Evolutionary conservation across 2,329 filamentous ascomycete genomes (phyloP).

Genomic region (Teratosphaeria pseudoeucalypti): DNA sequence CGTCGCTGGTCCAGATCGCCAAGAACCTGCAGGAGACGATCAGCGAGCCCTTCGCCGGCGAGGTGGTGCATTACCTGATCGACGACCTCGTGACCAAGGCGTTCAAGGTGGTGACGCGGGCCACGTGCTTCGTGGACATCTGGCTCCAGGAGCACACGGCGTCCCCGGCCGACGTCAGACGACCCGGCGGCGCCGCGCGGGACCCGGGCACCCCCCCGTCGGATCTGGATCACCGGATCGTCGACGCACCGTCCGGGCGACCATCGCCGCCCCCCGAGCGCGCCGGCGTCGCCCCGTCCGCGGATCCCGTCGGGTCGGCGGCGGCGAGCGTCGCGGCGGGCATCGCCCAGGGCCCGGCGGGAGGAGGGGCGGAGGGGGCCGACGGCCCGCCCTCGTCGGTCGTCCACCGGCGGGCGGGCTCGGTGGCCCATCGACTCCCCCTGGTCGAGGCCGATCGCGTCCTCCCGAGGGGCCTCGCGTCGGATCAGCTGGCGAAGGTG

Average conservation of each 20-base stretch:
- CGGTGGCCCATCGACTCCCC: conserved; percentile 22
- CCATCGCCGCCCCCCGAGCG: not conserved
- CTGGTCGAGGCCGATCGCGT: conserved; percentile 13
- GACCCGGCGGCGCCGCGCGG: not conserved
- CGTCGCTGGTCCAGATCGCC: conserved; percentile 76
- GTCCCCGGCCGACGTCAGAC: not conserved
- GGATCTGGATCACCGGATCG: not conserved
- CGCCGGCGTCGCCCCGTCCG: not conserved
- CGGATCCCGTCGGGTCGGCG: not conserved
- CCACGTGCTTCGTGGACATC: conserved; percentile 79
- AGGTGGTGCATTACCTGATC: conserved; percentile 63
- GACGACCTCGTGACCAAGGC: conserved; percentile 91
- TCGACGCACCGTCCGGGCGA: not conserved
- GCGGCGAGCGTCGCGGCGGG: not conserved
- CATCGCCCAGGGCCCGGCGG: not conserved
- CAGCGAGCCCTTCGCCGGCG: conserved; percentile 38
- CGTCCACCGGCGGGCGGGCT: not conserved
- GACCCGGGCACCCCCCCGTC: not conserved
- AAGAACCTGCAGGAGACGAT: conserved; percentile 74
- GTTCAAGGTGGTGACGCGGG: conserved; percentile 86
- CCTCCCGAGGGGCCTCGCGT: conserved; percentile 57
- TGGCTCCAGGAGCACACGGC: conserved; percentile 40
- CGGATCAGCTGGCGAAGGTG: conserved; percentile 65
- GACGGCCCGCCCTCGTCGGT: not conserved
- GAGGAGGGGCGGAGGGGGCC: not conserved